These are phyloP conservation scores for Colletotrichum lentis DNA, from an alignment of 2,329 filamentous ascomycete genomes.

Conservation along the genomic window DNA sequence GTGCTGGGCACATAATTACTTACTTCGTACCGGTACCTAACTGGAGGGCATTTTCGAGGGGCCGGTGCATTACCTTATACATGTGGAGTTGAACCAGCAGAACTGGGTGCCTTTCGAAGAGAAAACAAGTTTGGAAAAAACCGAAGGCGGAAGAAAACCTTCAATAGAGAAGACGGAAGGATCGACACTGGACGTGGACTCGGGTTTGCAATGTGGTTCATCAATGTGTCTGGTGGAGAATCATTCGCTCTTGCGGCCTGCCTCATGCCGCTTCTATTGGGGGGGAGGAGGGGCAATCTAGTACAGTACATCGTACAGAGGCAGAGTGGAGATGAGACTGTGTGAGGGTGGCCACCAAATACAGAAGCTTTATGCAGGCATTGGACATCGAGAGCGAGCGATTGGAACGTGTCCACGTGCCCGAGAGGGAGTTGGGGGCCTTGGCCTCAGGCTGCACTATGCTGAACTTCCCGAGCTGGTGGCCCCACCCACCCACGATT, in stretches of 20 bases:
- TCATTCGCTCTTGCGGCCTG: too few species aligned
- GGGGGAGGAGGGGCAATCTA: background rate
- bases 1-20: background rate
- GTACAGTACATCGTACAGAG: background rate
- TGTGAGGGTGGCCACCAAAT: background rate
- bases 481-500: background rate
- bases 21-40: background rate
- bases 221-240: too few species aligned
- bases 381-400: background rate
- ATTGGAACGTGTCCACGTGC: slow-evolving; percentile 3
- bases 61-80: background rate
- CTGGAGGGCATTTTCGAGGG: background rate
- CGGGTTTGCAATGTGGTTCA: background rate
- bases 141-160: background rate
- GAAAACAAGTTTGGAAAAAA: too few species aligned
- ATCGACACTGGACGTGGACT: background rate
- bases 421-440: background rate
- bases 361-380: background rate
- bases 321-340: background rate
- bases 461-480: slow-evolving; percentile 4
- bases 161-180: background rate
- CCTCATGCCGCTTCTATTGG: background rate
- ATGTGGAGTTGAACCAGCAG: background rate
- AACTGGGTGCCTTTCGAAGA: too few species aligned
- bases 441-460: slow-evolving; percentile 1